These are phyloP conservation scores for Herpotrichia juniperi DNA, from an alignment of 2,329 filamentous ascomycete genomes.

Conservation along the genomic window DNA sequence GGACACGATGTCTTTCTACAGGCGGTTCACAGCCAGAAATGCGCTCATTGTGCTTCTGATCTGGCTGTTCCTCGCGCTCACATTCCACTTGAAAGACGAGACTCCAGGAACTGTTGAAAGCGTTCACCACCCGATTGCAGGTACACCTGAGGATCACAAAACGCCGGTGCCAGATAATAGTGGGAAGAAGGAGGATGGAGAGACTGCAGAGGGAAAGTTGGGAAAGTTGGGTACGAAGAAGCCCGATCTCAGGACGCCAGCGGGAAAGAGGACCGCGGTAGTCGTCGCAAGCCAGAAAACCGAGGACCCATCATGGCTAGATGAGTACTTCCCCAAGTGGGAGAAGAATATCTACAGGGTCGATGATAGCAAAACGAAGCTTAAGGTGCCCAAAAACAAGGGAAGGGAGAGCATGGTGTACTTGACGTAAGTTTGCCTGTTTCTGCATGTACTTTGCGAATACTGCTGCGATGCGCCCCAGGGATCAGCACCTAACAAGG, in stretches of 20 bases:
- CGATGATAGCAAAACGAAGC: slow-evolving; percentile 43
- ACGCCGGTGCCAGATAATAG: not conserved
- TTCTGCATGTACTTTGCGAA: not conserved
- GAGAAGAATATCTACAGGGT: slow-evolving; percentile 51
- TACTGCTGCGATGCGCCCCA: not conserved
- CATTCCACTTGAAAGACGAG: slow-evolving; percentile 38
- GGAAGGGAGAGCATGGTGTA: slow-evolving; percentile 58
- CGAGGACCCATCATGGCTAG: slow-evolving; percentile 50
- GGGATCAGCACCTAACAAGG: not conserved
- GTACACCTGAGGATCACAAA: slow-evolving; percentile 11
- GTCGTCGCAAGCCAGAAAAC: slow-evolving; percentile 47
- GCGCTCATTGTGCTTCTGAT: slow-evolving; percentile 29
- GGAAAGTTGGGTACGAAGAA: not conserved
- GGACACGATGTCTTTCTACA: slow-evolving; percentile 29
- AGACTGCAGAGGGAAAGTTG: not conserved
- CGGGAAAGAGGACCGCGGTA: slow-evolving; percentile 33
- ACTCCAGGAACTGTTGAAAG: slow-evolving; percentile 1
- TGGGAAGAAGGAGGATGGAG: slow-evolving; percentile 25
- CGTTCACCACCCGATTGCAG: slow-evolving; percentile 3
- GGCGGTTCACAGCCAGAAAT: slow-evolving; percentile 36
- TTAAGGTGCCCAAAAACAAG: slow-evolving; percentile 55
- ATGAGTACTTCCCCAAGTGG: slow-evolving; percentile 45
- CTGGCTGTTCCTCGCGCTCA: slow-evolving; percentile 25
- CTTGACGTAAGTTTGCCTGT: slow-evolving; percentile 47
- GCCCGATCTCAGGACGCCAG: not conserved